A percentile compares a stretch with the other conserved stretches of the same genome.
Evolutionary conservation across 768 basidiomycete species (phyloP).

Genomic region (Pleurotus pulmonarius): DNA sequence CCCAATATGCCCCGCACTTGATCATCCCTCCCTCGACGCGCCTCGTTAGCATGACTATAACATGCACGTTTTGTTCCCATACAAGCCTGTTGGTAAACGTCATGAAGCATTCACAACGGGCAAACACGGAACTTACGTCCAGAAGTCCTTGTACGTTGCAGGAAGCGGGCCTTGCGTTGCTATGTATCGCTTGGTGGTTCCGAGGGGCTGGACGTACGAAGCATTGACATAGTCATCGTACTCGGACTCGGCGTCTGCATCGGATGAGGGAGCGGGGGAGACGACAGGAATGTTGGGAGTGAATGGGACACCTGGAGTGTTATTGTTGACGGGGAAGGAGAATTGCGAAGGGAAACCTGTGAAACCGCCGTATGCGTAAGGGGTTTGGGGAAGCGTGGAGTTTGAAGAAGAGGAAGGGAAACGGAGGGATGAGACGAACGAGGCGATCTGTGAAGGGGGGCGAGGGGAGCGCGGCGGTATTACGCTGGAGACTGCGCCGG

Average conservation of each 20-base stretch:
- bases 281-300: slow-evolving; percentile 11
- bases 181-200: slow-evolving; percentile 81
- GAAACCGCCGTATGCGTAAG: too few relatives aligned
- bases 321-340: not conserved
- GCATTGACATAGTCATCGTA: slow-evolving; percentile 94
- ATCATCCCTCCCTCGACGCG: slow-evolving; percentile 84
- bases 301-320: not conserved
- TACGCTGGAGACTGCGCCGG: not conserved
- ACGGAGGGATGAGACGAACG: not conserved
- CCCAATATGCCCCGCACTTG: slow-evolving; percentile 94
- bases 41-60: slow-evolving; percentile 95
- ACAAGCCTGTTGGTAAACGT: slow-evolving; percentile 51
- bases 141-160: slow-evolving; percentile 88
- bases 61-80: slow-evolving; percentile 93
- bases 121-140: slow-evolving; percentile 66
- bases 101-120: not conserved
- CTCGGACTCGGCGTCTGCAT: slow-evolving; percentile 25
- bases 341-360: not conserved
- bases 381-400: not conserved
- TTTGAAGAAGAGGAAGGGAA: not conserved
- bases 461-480: not conserved
- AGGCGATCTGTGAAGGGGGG: not conserved
- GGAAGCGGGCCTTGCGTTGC: slow-evolving; percentile 95
- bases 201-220: slow-evolving; percentile 85
- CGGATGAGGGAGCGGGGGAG: slow-evolving; percentile 6